phyloP scores from a whole-genome alignment of 352 stramenopile species.

The Halophytophthora polymorphica region DNA sequence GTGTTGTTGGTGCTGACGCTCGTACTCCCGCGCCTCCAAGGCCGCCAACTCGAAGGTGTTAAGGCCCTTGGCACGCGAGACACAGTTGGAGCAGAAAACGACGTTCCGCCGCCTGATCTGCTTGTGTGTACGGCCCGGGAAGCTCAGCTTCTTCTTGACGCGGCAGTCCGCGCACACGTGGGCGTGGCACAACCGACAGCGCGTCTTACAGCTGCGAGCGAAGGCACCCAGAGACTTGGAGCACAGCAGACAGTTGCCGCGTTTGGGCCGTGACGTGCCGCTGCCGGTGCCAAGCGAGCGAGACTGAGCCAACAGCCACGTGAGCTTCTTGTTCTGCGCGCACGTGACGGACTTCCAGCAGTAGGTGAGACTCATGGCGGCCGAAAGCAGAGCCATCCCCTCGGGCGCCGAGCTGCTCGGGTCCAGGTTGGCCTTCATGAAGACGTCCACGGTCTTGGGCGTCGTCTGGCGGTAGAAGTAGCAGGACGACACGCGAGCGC shows the following conservation, averaged over 20 bases:
- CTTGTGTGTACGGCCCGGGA: slow-evolving; percentile 24
- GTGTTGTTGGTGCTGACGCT: slow-evolving; percentile 6
- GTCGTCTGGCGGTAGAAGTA: slow-evolving; percentile 39
- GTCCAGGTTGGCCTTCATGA: slow-evolving; percentile 47
- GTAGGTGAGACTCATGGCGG: slow-evolving; percentile 31
- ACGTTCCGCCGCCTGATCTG: slow-evolving; percentile 28
- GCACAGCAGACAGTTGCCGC: slow-evolving; percentile 32
- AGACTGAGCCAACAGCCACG: slow-evolving; percentile 35
- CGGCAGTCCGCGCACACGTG: slow-evolving; percentile 28
- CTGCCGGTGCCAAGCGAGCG: slow-evolving; percentile 10
- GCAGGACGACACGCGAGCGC: slow-evolving; percentile 40
- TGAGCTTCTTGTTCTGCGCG: slow-evolving; percentile 54
- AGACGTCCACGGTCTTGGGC: slow-evolving; percentile 37
- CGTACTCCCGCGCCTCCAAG: slow-evolving; percentile 20
- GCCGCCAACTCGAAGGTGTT: slow-evolving; percentile 29
- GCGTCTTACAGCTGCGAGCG: slow-evolving; percentile 13
- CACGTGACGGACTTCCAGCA: slow-evolving; percentile 31
- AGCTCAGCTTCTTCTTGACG: slow-evolving; percentile 42
- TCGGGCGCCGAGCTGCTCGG: slow-evolving; percentile 31
- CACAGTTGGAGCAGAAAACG: slow-evolving; percentile 31
- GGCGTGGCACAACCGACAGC: slow-evolving; percentile 32
- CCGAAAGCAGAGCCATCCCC: slow-evolving; percentile 28
- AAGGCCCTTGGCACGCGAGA: slow-evolving; percentile 27
- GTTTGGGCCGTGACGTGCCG: slow-evolving; percentile 14
- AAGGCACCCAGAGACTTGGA: slow-evolving; percentile 27